phyloP scores from a whole-genome alignment of 108 stramenopile genomes.

The Pseudonitzschia multiseries region DNA sequence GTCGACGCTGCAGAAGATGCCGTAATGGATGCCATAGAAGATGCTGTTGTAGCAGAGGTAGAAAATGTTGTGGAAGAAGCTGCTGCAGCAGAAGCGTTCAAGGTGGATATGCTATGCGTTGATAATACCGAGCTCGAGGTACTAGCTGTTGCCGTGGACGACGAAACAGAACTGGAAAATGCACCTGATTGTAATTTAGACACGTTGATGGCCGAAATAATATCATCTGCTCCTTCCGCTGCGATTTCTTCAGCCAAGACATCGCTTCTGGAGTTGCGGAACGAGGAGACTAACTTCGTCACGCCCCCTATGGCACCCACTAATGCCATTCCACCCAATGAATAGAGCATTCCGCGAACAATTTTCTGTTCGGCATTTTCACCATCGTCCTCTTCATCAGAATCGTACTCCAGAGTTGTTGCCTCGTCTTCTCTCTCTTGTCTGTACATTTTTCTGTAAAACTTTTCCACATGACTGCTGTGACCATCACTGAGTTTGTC shows the following conservation, averaged over 20 bases:
- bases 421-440: too few species aligned
- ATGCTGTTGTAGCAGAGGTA: not conserved
- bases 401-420: not conserved
- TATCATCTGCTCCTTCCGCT: too few species aligned
- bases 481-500: too few species aligned
- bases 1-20: not conserved
- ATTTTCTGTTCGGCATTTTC: not conserved
- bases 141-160: not conserved
- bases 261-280: not conserved
- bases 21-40: not conserved
- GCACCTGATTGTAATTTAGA: not conserved
- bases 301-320: not conserved
- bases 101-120: too few species aligned
- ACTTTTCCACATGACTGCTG: too few species aligned
- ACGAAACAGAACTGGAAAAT: not conserved
- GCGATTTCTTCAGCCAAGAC: not conserved
- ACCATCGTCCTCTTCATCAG: not conserved
- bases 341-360: not conserved
- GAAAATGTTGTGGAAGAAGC: too few species aligned
- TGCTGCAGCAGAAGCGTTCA: too few species aligned
- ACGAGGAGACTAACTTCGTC: not conserved
- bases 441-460: too few species aligned
- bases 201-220: too few species aligned
- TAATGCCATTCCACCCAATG: not conserved
- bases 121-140: too few species aligned